Base-by-base conservation (phyloP, 169 alveolate species). In the Cryptosporidium parvum region DNA sequence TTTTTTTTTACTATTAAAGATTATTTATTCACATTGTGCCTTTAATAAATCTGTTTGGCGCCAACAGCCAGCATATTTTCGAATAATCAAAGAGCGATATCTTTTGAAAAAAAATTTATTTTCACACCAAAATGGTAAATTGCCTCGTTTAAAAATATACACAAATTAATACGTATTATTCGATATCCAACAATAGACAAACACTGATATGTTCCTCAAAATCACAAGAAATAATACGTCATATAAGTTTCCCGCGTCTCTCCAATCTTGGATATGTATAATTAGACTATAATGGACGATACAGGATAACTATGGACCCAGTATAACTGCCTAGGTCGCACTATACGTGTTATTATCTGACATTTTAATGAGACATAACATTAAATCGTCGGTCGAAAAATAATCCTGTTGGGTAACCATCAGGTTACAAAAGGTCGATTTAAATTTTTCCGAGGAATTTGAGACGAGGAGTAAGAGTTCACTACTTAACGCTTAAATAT, bases 201-300 rank as follows among this genome's bases (percentile, higher is more conserved):
- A 33, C 37, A 7, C 6, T 48, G 23, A 48, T 48, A 14, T 48
- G 56, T 48, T 48, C 56, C 56, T 48, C 56, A 48, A 31, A 44
- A 26, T 52, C 35, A 12, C 56, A 48, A 42, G 7, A 53, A 73
- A 45, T 29, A 23, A 62, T 62, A 80, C 69, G 67, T 75, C 45
- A 59, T 0, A 65, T 59, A 21, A 14, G 59, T 16, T 80, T 62
- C 23, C 89, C 89, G 89, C 89, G 75, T 80, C 89, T 80, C 89
- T 80, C 89, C 89, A 61, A 80, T 80, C 89, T 45, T 80, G 89
- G 89, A 80, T 80, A 80, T 80, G 68, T 80, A 62, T 59, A 80
- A 73, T 80, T 62, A 65, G 75, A 80, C 73, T 80, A 65, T 80
- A 80, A 80, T 80, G 89, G 89, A 59, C 89, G 62, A 35, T 37